Conservation (phyloP, 2,329 filamentous ascomycete genomes). For the Bipolaris gigantea region DNA sequence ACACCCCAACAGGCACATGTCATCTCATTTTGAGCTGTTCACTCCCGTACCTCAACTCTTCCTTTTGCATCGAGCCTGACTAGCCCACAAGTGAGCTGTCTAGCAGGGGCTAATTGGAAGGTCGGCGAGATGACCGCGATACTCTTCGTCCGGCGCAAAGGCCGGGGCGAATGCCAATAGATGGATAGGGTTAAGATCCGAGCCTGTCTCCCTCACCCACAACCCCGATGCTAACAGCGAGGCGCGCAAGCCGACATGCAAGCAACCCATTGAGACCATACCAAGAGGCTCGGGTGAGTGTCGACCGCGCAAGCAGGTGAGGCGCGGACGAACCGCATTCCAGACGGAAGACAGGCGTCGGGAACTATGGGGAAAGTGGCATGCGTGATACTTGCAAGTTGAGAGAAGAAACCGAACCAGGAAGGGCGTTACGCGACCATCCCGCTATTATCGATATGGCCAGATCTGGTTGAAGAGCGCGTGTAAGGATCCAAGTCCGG, state of each 20-base stretch:
- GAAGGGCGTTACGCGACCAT: slow-evolving; percentile 26
- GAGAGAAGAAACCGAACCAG: slow-evolving; percentile 36
- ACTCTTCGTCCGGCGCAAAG: slow-evolving; percentile 49
- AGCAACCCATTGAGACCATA: slow-evolving; percentile 57
- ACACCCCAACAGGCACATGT: slow-evolving; percentile 71
- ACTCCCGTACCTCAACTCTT: slow-evolving; percentile 51
- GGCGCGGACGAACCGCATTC: slow-evolving; percentile 57
- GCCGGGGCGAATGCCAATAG: slow-evolving; percentile 63
- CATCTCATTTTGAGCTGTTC: slow-evolving; percentile 55
- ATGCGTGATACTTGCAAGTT: slow-evolving; percentile 56
- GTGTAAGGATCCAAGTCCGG: slow-evolving; percentile 18
- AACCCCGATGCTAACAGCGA: slow-evolving; percentile 37
- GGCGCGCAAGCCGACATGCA: slow-evolving; percentile 41
- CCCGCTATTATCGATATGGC: slow-evolving; percentile 34
- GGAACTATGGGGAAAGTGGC: slow-evolving; percentile 78
- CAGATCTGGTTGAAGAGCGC: slow-evolving; percentile 22
- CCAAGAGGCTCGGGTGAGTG: slow-evolving; percentile 64
- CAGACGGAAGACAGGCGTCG: slow-evolving; percentile 68
- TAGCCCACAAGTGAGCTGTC: slow-evolving; percentile 17
- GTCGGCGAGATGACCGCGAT: slow-evolving; percentile 63
- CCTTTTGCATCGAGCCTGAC: slow-evolving; percentile 42
- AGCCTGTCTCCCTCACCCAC: slow-evolving; percentile 62
- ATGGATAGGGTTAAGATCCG: slow-evolving; percentile 98
- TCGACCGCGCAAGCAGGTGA: slow-evolving; percentile 43
- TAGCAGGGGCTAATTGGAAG: slow-evolving; percentile 60